phyloP scores from a whole-genome alignment of 2,329 filamentous ascomycete species.

The Macroventuria anomochaeta region DNA sequence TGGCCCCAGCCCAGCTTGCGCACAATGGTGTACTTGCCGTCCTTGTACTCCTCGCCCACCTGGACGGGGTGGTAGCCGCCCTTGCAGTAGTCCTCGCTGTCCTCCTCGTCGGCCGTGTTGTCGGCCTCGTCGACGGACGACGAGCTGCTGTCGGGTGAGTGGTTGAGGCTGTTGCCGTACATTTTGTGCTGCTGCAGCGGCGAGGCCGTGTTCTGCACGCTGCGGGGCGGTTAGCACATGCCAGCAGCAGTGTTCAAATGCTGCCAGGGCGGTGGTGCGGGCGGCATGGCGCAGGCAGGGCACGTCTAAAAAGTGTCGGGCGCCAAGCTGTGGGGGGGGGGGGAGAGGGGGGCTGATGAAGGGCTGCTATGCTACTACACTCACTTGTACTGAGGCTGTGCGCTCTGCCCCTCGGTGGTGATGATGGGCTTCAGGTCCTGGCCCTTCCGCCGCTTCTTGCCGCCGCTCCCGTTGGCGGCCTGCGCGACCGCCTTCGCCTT shows the following conservation, averaged over 20 bases:
- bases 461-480: constrained; percentile 62
- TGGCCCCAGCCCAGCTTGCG: constrained; percentile 98
- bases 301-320: constrained; percentile 4
- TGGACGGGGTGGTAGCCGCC: constrained; percentile 96
- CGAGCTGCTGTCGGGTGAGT: constrained; percentile 78
- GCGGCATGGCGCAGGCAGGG: constrained; percentile 2
- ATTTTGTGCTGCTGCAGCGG: constrained; percentile 54
- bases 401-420: constrained; percentile 66
- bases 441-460: constrained; percentile 79
- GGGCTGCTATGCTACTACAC: too few relatives aligned
- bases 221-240: constrained; percentile 26
- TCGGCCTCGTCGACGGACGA: constrained; percentile 83
- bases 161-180: constrained; percentile 65
- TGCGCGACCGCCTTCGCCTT: constrained; percentile 70
- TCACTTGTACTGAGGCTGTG: constrained; percentile 12
- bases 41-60: constrained; percentile 96
- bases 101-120: constrained; percentile 96
- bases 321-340: not conserved
- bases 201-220: constrained; percentile 58
- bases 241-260: constrained; percentile 12
- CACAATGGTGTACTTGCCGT: constrained; percentile 94
- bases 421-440: constrained; percentile 75
- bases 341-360: too few relatives aligned
- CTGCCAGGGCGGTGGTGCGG: not conserved
- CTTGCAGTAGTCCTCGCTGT: constrained; percentile 99